Percentiles rank a stretch among this genome's conserved stretches.
phyloP scores from a whole-genome alignment of 2,329 filamentous ascomycete species.

The Ceratocystis colombiana region DNA sequence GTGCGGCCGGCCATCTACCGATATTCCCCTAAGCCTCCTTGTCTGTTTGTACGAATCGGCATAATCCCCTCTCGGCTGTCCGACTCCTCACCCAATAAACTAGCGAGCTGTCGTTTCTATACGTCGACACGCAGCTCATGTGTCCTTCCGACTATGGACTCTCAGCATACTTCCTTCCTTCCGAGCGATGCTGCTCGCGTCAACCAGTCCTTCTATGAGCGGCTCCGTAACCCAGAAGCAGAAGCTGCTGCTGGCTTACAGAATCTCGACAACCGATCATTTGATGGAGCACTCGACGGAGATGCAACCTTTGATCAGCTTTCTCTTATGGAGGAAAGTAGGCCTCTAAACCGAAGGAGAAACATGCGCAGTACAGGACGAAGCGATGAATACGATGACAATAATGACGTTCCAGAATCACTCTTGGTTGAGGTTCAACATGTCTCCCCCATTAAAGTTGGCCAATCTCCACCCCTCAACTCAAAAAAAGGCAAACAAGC shows the following conservation, averaged over 20 bases:
- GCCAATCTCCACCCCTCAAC: conserved; percentile 25
- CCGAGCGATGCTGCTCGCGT: conserved; percentile 34
- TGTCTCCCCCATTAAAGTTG: conserved; percentile 21
- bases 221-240: conserved; percentile 32
- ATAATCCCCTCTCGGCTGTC: no score
- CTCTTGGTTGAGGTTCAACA: conserved; percentile 49
- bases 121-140: neutral
- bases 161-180: conserved; percentile 39
- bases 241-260: neutral
- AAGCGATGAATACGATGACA: conserved; percentile 43
- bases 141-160: conserved; percentile 3
- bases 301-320: conserved; percentile 41
- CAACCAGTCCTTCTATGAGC: conserved; percentile 42
- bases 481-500: conserved; percentile 28
- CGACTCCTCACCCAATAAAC: neutral
- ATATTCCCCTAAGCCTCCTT: no score
- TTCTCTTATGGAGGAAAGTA: conserved; percentile 40
- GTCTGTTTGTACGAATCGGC: no score
- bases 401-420: conserved; percentile 55
- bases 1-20: no score
- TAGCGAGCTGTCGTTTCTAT: neutral
- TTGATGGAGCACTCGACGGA: conserved; percentile 31
- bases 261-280: conserved; percentile 32
- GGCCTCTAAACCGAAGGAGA: conserved; percentile 33
- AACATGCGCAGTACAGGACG: neutral